Percentiles rank a stretch among this genome's conserved stretches.
These are phyloP conservation scores for Fusarium ramigenum DNA, from an alignment of 2,329 filamentous ascomycete genomes.

Conservation along the genomic window DNA sequence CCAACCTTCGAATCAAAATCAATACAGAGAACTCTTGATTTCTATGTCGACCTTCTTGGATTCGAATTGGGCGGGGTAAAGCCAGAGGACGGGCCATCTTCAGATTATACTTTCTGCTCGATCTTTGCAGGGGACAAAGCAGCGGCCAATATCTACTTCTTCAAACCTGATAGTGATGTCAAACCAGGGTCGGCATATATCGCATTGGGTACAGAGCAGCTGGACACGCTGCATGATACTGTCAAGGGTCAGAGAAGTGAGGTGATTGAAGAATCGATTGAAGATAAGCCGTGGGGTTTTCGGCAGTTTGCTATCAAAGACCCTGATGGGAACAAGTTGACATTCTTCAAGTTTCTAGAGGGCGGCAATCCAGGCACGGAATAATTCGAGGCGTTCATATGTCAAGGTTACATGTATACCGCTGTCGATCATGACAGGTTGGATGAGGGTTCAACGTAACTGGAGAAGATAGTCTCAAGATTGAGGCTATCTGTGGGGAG, in stretches of 20 bases:
- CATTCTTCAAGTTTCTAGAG: conserved; percentile 30
- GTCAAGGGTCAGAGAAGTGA: conserved; percentile 10
- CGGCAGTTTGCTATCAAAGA: conserved; percentile 29
- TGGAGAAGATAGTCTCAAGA: not conserved
- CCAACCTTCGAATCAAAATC: conserved; percentile 28
- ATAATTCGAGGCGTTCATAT: not conserved
- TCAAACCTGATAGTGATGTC: conserved; percentile 10
- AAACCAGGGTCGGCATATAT: conserved; percentile 25
- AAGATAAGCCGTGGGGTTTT: conserved; percentile 27
- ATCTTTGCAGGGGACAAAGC: conserved; percentile 20
- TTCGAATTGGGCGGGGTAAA: conserved; percentile 21
- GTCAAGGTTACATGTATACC: not conserved
- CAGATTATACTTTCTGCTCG: conserved; percentile 27
- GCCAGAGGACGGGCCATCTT: conserved; percentile 4
- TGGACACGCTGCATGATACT: conserved; percentile 14
- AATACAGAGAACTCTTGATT: conserved; percentile 15
- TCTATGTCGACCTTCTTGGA: conserved; percentile 19
- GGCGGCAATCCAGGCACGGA: conserved; percentile 22
- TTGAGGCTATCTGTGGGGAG: not conserved
- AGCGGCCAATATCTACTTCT: conserved; percentile 32
- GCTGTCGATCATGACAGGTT: not conserved
- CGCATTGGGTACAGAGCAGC: conserved; percentile 15
- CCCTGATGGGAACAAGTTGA: conserved; percentile 25
- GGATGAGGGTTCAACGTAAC: not conserved
- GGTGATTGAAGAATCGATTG: conserved; percentile 14